Evolutionary conservation across 257 asterid species (phyloP), one percentile per base, ranked within the genome.

Genomic region (Solanum gracilifrons): DNA sequence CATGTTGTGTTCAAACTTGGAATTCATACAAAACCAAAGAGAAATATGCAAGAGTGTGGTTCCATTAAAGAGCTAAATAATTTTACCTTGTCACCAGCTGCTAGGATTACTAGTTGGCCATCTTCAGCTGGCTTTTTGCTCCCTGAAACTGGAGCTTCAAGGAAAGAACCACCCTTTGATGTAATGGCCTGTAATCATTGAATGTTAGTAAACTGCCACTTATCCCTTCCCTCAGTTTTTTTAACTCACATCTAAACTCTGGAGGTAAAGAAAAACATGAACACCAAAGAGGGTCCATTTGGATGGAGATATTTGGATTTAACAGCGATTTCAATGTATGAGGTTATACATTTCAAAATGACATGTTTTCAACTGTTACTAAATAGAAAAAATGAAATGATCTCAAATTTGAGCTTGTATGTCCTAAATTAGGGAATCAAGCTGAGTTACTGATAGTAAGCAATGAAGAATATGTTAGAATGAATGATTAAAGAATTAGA

Each of bases 41-140:
- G 51, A 77, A 39, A 20, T 73, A 73, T 35, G 82, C 29, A 73
- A 43, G 37, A 43, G 37, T 79, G n/a, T 79, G 23, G 25, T 79
- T 79, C 85, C 66, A 86, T 76, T 16, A 77, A 33, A 43, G 16
- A 41, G 23, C 1, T 36, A 43, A 69, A 35, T 84, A 48, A 68
- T 36, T 89, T 68, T 75, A 94, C 99, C 96, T 93, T 92, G 83
- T 95, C 98, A 86, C 99, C 99, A 82, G 99, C 99, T 87, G 99
- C 96, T 90, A 96, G 98, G 92, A 96, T 94, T 41, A 95, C 98
- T 39, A 96, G 89, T 79, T 96, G 99, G 89, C 99, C 99, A 91
- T 96, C 99, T 93, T 96, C 99, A 86, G 99, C 99, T 60, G 99
- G 99, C 89, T 95, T 96, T 91, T 96, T 96, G 94, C 99, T 96